Percentiles rank a stretch among this genome's conserved stretches.
phyloP scores from a whole-genome alignment of 371 early-diverging fungal species.

The Saksenaea vasiformis region DNA sequence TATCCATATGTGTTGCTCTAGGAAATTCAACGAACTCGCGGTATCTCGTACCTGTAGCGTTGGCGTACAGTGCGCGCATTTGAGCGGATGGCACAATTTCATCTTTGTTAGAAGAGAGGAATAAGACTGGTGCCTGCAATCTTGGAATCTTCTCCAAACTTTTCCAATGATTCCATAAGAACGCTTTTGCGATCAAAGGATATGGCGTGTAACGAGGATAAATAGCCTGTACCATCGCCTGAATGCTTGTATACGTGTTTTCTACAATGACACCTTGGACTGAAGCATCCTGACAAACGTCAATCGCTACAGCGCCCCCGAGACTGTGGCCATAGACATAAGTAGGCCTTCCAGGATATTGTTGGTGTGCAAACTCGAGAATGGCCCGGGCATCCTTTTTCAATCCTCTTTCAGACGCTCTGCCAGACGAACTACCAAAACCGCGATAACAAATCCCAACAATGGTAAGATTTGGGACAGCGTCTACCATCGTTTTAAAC shows the following conservation, averaged over 20 bases:
- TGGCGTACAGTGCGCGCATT: constrained; percentile 23
- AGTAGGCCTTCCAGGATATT: constrained; percentile 19
- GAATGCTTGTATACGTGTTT: constrained; percentile 45
- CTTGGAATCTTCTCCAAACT: constrained; percentile 18
- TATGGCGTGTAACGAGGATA: constrained; percentile 49
- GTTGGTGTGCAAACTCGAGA: constrained; percentile 13
- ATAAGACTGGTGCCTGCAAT: constrained; percentile 27
- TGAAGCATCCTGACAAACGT: constrained; percentile 11
- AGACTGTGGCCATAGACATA: constrained; percentile 43
- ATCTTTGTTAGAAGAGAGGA: constrained; percentile 37
- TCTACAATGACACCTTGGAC: constrained; percentile 41
- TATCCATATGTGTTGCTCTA: constrained; percentile 34
- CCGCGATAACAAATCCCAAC: constrained; percentile 45
- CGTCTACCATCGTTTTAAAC: constrained; percentile 23
- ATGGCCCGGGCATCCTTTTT: constrained; percentile 33
- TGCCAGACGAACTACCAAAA: constrained; percentile 38
- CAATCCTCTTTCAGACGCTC: constrained; percentile 37
- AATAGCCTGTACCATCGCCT: constrained; percentile 38
- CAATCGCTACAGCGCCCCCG: constrained; percentile 40
- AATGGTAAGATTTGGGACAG: constrained; percentile 22
- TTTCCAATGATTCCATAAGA: constrained; percentile 45
- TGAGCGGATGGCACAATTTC: constrained; percentile 38
- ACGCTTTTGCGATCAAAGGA: constrained; percentile 34
- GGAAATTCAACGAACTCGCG: constrained; percentile 18
- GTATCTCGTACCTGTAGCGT: constrained; percentile 1